A percentile compares a stretch with the other conserved stretches of the same genome.
Evolutionary conservation across 2,329 filamentous ascomycete species (phyloP).

Genomic region (Colletotrichum higginsianum): DNA sequence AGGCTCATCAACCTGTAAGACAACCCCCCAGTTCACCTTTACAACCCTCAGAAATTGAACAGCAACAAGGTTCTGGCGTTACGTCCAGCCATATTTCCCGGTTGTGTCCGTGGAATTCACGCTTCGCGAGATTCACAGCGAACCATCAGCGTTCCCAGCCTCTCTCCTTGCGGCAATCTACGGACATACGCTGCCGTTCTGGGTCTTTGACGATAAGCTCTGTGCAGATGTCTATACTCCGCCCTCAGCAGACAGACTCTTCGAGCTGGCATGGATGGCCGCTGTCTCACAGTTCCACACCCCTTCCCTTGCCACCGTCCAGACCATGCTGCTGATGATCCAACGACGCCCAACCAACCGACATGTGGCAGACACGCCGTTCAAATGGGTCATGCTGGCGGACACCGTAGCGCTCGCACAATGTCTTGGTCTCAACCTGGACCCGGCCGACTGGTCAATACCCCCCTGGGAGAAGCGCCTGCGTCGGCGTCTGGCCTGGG

Average conservation of each 20-base stretch:
- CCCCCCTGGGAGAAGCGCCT: conserved; percentile 28
- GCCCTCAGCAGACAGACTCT: conserved; percentile 25
- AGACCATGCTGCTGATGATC: conserved; percentile 35
- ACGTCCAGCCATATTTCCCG: conserved; percentile 32
- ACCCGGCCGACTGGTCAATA: conserved; percentile 25
- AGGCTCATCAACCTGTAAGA: conserved; percentile 29
- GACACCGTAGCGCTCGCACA: conserved; percentile 30
- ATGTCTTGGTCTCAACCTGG: conserved; percentile 30
- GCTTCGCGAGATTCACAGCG: background rate
- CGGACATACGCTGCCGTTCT: conserved; percentile 27
- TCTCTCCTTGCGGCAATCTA: conserved; percentile 27
- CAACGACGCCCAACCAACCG: conserved; percentile 34
- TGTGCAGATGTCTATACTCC: conserved; percentile 29
- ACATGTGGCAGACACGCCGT: conserved; percentile 35
- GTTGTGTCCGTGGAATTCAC: conserved; percentile 19
- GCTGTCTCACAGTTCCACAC: conserved; percentile 25
- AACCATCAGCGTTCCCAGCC: conserved; percentile 15
- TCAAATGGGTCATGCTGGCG: conserved; percentile 37
- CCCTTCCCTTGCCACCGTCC: conserved; percentile 21
- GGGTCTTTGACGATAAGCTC: conserved; percentile 32
- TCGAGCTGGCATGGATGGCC: conserved; percentile 34
- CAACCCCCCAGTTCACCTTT: too few species aligned
- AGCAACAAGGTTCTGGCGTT: conserved; percentile 26
- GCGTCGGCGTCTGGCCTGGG: conserved; percentile 30
- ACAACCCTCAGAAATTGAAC: too few species aligned